Conservation (phyloP, 257 asterid species). For the Linderniella brevidens region DNA sequence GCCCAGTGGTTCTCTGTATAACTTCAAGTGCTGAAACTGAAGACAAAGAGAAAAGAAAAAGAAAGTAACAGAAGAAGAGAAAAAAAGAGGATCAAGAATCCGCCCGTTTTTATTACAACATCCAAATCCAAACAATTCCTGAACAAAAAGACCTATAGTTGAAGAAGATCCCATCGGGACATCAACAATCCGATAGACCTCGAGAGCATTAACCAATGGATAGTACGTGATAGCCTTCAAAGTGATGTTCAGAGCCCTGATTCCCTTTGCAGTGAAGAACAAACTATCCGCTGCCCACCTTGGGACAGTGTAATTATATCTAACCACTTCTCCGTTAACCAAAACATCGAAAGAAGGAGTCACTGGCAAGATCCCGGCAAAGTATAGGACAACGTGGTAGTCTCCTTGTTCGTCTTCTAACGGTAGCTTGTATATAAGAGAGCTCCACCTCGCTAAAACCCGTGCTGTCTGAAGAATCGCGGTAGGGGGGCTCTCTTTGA, state of each 20-base stretch:
- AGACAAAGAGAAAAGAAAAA: background rate
- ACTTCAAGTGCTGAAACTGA: slow-evolving; percentile 89
- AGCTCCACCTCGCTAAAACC: slow-evolving; percentile 64
- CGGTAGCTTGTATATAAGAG: slow-evolving; percentile 48
- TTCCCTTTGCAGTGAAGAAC: slow-evolving; percentile 40
- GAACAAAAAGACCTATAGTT: slow-evolving; percentile 46
- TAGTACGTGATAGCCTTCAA: slow-evolving; percentile 49
- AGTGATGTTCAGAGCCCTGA: slow-evolving; percentile 48
- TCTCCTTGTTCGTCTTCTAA: slow-evolving; percentile 56
- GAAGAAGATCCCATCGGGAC: slow-evolving; percentile 72
- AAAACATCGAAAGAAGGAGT: slow-evolving; percentile 60
- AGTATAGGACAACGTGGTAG: slow-evolving; percentile 71
- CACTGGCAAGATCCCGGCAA: slow-evolving; percentile 80
- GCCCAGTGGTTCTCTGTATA: slow-evolving; percentile 60
- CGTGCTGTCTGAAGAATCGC: slow-evolving; percentile 74
- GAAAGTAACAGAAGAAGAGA: too few species aligned
- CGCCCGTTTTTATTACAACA: too few species aligned
- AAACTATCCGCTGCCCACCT: slow-evolving; percentile 43
- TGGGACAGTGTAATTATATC: slow-evolving; percentile 44
- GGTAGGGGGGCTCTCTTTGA: slow-evolving; percentile 61
- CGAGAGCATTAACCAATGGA: slow-evolving; percentile 70
- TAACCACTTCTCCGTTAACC: slow-evolving; percentile 39
- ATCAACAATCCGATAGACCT: slow-evolving; percentile 68
- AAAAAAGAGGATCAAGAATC: too few species aligned
- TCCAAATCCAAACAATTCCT: background rate